These are phyloP conservation scores for Naganishia vishniacii DNA, from an alignment of 768 basidiomycete species.

Conservation along the genomic window DNA sequence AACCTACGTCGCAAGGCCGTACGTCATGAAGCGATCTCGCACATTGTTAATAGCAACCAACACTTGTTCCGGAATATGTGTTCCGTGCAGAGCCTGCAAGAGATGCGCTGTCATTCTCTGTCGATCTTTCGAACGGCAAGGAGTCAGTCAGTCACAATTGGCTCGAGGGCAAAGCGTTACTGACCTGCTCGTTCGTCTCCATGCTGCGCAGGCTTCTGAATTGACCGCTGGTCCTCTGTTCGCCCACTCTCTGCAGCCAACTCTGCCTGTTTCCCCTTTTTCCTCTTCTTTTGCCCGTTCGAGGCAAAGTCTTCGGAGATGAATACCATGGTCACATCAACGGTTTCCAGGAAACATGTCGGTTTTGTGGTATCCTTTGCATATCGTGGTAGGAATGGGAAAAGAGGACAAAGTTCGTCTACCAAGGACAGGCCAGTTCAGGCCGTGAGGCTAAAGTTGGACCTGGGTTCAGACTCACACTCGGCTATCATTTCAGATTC, in stretches of 20 bases:
- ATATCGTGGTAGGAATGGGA: slow-evolving; percentile 1
- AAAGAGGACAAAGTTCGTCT: slow-evolving; percentile 1
- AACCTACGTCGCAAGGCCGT: slow-evolving; percentile 16
- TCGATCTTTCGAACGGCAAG: not conserved
- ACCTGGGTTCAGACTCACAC: not conserved
- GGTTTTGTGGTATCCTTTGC: slow-evolving; percentile 12
- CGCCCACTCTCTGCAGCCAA: too few species aligned
- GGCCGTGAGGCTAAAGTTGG: not conserved
- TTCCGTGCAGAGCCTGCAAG: not conserved
- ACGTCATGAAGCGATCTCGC: slow-evolving; percentile 10
- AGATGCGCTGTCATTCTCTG: not conserved
- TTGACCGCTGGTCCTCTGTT: not conserved
- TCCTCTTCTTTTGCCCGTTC: not conserved
- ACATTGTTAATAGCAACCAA: not conserved
- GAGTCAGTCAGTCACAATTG: too few species aligned
- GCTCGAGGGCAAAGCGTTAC: too few species aligned
- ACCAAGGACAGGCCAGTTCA: not conserved
- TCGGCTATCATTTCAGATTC: not conserved
- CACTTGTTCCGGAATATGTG: not conserved
- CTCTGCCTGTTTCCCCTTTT: not conserved
- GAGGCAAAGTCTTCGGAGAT: not conserved
- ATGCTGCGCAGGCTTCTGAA: not conserved
- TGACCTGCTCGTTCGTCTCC: not conserved
- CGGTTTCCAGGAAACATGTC: slow-evolving; percentile 7
- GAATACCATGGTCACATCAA: not conserved